phyloP scores from a whole-genome alignment of 768 basidiomycete species.

The Suillus brevipes region DNA sequence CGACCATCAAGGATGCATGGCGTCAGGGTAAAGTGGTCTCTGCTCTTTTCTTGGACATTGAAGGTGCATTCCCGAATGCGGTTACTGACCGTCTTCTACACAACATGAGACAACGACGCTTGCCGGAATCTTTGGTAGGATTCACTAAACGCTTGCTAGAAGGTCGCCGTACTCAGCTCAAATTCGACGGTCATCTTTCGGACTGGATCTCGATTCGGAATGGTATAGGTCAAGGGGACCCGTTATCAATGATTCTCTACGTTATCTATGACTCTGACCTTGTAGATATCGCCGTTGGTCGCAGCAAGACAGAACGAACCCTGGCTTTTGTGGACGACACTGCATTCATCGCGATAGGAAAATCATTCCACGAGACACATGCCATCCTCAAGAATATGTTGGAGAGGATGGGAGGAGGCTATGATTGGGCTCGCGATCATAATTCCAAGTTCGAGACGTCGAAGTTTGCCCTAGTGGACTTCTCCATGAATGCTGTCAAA shows the following conservation, averaged over 20 bases:
- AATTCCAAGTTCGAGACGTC: slow-evolving; percentile 24
- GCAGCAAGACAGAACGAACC: too few relatives aligned
- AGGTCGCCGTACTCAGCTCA: not conserved
- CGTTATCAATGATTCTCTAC: too few relatives aligned
- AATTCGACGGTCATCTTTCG: too few relatives aligned
- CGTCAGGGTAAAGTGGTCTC: slow-evolving; percentile 32
- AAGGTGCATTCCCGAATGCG: slow-evolving; percentile 41
- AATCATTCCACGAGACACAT: too few relatives aligned
- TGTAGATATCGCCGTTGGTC: too few relatives aligned
- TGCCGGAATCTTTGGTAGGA: not conserved
- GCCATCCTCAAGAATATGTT: slow-evolving; percentile 29
- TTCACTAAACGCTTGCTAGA: not conserved
- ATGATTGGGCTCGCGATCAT: slow-evolving; percentile 18
- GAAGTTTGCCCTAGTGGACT: slow-evolving; percentile 24
- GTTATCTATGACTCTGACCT: too few relatives aligned
- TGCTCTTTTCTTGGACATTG: slow-evolving; percentile 16
- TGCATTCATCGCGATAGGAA: too few relatives aligned
- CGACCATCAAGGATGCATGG: slow-evolving; percentile 41
- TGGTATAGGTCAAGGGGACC: too few relatives aligned
- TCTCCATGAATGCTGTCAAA: not conserved
- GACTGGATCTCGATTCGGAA: too few relatives aligned
- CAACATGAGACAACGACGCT: slow-evolving; percentile 20
- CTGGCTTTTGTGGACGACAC: too few relatives aligned
- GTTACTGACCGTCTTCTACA: slow-evolving; percentile 31
- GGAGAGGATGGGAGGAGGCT: slow-evolving; percentile 12